These are phyloP conservation scores for Rosa hybrid DNA, from an alignment of 331 rosid species.

Conservation along the genomic window DNA sequence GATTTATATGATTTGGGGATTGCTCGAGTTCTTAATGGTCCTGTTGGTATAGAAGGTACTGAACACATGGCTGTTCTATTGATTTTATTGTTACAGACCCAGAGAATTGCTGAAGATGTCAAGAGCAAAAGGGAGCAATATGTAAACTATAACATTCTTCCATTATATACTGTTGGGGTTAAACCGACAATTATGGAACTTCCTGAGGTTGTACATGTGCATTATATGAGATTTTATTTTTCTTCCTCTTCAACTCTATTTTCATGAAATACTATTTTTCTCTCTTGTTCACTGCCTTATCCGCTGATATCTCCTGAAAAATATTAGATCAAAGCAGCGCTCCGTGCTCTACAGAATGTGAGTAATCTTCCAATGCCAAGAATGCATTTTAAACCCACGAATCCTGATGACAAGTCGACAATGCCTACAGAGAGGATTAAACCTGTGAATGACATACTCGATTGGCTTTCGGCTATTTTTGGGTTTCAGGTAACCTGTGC, in stretches of 20 bases:
- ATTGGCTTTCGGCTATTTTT: constrained; percentile 76
- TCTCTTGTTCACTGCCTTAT: constrained; percentile 23
- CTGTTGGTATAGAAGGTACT: constrained; percentile 20
- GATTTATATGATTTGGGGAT: constrained; percentile 26
- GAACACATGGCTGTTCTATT: constrained; percentile 24
- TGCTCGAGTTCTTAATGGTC: constrained; percentile 22
- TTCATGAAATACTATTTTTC: constrained; percentile 12
- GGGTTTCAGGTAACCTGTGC: constrained; percentile 83
- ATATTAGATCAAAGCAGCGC: constrained; percentile 76
- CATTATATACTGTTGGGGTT: constrained; percentile 75
- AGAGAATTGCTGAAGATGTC: constrained; percentile 63
- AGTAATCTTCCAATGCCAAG: constrained; percentile 72
- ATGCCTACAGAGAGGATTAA: constrained; percentile 50
- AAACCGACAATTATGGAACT: constrained; percentile 86
- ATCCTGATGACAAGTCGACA: constrained; percentile 37
- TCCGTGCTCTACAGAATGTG: constrained; percentile 60
- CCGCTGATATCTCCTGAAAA: constrained; percentile 20
- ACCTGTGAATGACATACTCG: constrained; percentile 77
- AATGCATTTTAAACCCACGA: constrained; percentile 35
- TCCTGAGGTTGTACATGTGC: constrained; percentile 67
- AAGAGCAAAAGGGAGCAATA: constrained; percentile 57
- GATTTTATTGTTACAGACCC: constrained; percentile 50
- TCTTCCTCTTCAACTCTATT: constrained; percentile 15
- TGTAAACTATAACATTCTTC: constrained; percentile 85
- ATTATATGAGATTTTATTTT: constrained; percentile 21